Evolutionary conservation across 2,329 filamentous ascomycete species (phyloP).

Genomic region (Lasiodiplodia gonubiensis): DNA sequence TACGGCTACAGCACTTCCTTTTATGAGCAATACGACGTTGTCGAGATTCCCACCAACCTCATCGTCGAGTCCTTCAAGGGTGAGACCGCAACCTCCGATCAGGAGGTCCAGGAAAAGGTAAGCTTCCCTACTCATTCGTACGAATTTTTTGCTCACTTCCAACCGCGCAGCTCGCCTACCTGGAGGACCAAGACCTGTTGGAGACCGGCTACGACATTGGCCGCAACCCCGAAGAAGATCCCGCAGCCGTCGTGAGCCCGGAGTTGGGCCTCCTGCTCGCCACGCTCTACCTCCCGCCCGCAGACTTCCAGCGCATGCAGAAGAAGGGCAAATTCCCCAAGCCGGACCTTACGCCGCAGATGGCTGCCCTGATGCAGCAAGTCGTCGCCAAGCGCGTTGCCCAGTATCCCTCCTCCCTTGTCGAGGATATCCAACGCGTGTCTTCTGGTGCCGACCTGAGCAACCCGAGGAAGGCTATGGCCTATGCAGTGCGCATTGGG

Average conservation of each 20-base stretch:
- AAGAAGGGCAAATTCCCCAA: slow-evolving; percentile 53
- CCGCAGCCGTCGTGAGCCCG: slow-evolving; percentile 45
- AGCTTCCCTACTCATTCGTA: background rate
- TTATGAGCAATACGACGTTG: slow-evolving; percentile 80
- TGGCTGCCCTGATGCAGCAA: slow-evolving; percentile 47
- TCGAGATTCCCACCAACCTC: slow-evolving; percentile 71
- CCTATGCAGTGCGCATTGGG: slow-evolving; percentile 69
- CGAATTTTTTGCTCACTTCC: background rate
- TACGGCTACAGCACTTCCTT: slow-evolving; percentile 87
- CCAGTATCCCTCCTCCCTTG: slow-evolving; percentile 61
- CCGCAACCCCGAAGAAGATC: slow-evolving; percentile 37
- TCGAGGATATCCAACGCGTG: slow-evolving; percentile 50
- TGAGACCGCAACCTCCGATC: slow-evolving; percentile 49
- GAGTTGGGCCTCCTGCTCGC: slow-evolving; percentile 53
- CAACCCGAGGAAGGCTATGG: slow-evolving; percentile 57
- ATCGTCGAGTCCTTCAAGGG: slow-evolving; percentile 57
- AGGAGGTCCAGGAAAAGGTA: slow-evolving; percentile 36
- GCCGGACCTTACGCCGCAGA: slow-evolving; percentile 46
- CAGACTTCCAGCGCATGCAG: slow-evolving; percentile 50
- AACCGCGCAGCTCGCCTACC: slow-evolving; percentile 54
- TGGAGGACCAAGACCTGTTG: slow-evolving; percentile 67
- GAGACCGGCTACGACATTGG: slow-evolving; percentile 74
- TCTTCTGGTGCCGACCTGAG: background rate
- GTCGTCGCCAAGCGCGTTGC: slow-evolving; percentile 48
- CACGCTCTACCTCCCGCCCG: slow-evolving; percentile 49